Evolutionary conservation across 2,329 filamentous ascomycete species (phyloP).

Genomic region (Alternaria incomplexa): DNA sequence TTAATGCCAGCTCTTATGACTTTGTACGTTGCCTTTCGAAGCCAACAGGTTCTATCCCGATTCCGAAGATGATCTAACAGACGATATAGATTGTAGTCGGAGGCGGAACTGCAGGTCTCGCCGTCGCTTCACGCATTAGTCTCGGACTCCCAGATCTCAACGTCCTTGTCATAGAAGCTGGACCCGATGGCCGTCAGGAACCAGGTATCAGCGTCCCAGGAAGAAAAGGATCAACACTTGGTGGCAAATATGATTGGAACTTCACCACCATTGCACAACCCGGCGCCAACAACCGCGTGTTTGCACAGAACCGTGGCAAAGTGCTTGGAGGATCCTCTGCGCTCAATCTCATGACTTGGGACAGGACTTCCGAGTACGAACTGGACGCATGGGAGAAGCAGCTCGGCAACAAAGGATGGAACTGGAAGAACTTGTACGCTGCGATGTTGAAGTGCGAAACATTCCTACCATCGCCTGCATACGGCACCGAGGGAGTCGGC

Average conservation of each 20-base stretch:
- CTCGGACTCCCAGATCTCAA: slow-evolving; percentile 31
- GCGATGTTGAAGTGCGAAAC: slow-evolving; percentile 44
- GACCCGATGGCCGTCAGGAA: slow-evolving; percentile 36
- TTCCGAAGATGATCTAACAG: not conserved
- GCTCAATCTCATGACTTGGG: slow-evolving; percentile 51
- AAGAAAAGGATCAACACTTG: slow-evolving; percentile 35
- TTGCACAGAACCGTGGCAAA: slow-evolving; percentile 54
- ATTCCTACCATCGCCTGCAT: slow-evolving; percentile 34
- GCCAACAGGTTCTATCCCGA: too few species aligned
- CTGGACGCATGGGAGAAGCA: slow-evolving; percentile 40
- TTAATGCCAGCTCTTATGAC: slow-evolving; percentile 1
- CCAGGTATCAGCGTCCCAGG: slow-evolving; percentile 35
- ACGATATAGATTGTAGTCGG: slow-evolving; percentile 24
- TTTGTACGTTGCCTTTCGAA: slow-evolving; percentile 1
- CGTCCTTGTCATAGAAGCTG: slow-evolving; percentile 36
- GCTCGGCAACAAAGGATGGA: slow-evolving; percentile 41
- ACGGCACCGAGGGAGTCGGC: slow-evolving; percentile 38
- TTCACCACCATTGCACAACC: slow-evolving; percentile 54
- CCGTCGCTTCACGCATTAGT: slow-evolving; percentile 41
- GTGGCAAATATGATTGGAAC: slow-evolving; percentile 45
- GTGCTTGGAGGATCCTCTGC: slow-evolving; percentile 58
- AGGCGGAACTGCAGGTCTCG: slow-evolving; percentile 38
- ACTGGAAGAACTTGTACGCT: slow-evolving; percentile 39
- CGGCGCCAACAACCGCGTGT: slow-evolving; percentile 49
- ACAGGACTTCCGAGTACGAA: slow-evolving; percentile 37